Conservation (phyloP, 108 stramenopile species). For the Cyclotella cryptica region DNA sequence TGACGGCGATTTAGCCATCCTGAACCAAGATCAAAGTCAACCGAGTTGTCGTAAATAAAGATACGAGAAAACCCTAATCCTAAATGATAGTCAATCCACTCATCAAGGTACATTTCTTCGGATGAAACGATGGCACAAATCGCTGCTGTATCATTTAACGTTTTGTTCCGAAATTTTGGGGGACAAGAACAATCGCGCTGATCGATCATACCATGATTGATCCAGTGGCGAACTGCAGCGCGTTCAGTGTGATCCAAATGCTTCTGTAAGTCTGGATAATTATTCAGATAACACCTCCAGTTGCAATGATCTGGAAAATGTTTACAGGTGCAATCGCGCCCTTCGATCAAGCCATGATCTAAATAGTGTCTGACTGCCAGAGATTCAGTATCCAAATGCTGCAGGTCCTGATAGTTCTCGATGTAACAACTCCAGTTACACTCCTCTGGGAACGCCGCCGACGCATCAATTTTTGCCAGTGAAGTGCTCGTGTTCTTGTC, state of each 20-base stretch:
- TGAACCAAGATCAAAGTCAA: slow-evolving; percentile 40
- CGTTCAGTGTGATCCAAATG: neutral
- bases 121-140: slow-evolving; percentile 12
- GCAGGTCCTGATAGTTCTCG: slow-evolving; percentile 9
- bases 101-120: slow-evolving; percentile 54
- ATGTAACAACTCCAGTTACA: slow-evolving; percentile 13
- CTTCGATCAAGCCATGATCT: slow-evolving; percentile 1
- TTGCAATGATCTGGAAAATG: slow-evolving; percentile 8
- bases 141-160: slow-evolving; percentile 7
- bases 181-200: slow-evolving; percentile 15
- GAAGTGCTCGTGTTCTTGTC: too few relatives aligned
- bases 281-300: slow-evolving; percentile 11
- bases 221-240: neutral
- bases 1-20: slow-evolving; percentile 33
- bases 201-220: slow-evolving; percentile 9
- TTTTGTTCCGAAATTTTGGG: slow-evolving; percentile 1
- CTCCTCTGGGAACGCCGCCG: neutral
- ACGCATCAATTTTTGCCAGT: too few relatives aligned
- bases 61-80: slow-evolving; percentile 57
- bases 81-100: slow-evolving; percentile 67
- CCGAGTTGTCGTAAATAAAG: slow-evolving; percentile 59
- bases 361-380: neutral
- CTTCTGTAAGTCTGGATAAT: neutral
- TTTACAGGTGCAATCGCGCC: slow-evolving; percentile 10
- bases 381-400: neutral